Conservation (phyloP, 805 yeast species). For the Wickerhamomyces strasburgensis region DNA sequence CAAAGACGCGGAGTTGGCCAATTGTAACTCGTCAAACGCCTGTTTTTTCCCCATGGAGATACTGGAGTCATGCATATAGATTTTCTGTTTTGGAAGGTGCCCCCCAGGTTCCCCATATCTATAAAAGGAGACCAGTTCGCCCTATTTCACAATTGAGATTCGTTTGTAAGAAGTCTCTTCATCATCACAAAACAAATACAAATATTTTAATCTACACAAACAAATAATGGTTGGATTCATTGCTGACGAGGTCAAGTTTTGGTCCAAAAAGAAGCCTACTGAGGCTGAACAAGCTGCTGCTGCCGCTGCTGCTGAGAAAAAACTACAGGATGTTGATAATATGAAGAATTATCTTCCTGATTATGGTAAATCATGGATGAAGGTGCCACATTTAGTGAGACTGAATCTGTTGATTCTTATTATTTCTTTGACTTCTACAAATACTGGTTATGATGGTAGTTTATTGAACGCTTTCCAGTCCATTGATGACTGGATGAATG, state of each 20-base stretch:
- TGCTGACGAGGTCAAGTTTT: slow-evolving; percentile 20
- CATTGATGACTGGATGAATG: slow-evolving; percentile 35
- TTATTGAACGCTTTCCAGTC: slow-evolving; percentile 49
- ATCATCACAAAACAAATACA: no score
- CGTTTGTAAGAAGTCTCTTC: no score
- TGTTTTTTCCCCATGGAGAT: no score
- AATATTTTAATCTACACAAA: background rate
- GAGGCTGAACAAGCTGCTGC: background rate
- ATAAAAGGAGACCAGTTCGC: no score
- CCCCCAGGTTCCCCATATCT: no score
- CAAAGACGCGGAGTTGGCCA: no score
- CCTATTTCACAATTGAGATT: no score
- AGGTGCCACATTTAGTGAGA: slow-evolving; percentile 33
- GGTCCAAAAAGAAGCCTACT: slow-evolving; percentile 9
- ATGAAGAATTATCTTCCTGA: slow-evolving; percentile 22
- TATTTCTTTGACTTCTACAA: slow-evolving; percentile 42
- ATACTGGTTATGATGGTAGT: slow-evolving; percentile 44
- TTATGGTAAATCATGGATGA: slow-evolving; percentile 29
- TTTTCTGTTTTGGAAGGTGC: no score
- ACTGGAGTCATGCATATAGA: no score
- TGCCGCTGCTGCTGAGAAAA: background rate
- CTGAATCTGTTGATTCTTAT: slow-evolving; percentile 36
- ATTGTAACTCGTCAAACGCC: no score
- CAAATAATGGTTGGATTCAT: slow-evolving; percentile 17
- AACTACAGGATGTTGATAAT: slow-evolving; percentile 6